Conservation (phyloP, 306 rosid genomes). For the Cucurbita argyrosperma region DNA sequence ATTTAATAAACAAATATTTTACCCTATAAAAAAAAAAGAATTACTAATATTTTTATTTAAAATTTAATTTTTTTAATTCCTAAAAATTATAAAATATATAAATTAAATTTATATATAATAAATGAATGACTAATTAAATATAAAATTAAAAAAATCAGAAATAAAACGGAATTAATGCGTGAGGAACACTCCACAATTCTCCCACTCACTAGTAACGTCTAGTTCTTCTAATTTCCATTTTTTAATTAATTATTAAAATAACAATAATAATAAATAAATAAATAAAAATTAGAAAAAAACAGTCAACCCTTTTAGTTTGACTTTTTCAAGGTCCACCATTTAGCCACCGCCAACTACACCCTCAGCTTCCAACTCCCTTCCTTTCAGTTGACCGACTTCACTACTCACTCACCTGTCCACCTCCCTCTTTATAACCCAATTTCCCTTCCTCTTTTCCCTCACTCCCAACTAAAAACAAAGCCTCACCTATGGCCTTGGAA, state of each 20-base stretch:
- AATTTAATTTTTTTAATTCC: too few species aligned
- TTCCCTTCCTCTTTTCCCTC: background rate
- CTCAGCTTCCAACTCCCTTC: background rate
- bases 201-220: background rate
- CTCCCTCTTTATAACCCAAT: constrained; percentile 11
- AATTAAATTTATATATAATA: too few species aligned
- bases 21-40: too few species aligned
- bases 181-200: background rate
- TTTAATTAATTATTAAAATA: background rate
- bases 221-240: background rate
- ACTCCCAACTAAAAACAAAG: background rate
- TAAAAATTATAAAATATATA: too few species aligned
- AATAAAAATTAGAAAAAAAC: background rate
- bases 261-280: background rate
- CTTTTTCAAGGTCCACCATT: background rate
- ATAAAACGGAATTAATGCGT: background rate
- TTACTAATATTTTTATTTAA: too few species aligned
- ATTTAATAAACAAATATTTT: too few species aligned
- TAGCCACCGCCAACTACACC: background rate
- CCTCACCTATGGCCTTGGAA: constrained; percentile 13
- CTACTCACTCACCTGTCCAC: background rate
- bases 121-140: too few species aligned
- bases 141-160: too few species aligned
- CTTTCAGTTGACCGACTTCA: constrained; percentile 1
- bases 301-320: background rate